Percentiles rank a stretch among this genome's conserved stretches.
Evolutionary conservation across 164 flowering plant species (phyloP).

Genomic region (Vitis cinerea): DNA sequence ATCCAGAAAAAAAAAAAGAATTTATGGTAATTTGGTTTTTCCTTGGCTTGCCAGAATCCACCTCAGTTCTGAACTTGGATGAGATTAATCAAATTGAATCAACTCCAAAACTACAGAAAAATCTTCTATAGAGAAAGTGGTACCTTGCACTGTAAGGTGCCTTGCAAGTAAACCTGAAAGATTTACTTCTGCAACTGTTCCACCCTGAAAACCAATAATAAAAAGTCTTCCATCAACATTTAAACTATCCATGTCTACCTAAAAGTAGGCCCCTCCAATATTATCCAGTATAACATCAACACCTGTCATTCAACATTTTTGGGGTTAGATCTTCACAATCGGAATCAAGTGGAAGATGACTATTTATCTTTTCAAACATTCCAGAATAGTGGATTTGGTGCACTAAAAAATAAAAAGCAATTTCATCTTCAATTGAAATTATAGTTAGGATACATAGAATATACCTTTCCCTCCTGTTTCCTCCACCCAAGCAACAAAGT

Average conservation of each 20-base stretch:
- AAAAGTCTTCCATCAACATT: conserved; percentile 85
- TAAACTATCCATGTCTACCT: conserved; percentile 72
- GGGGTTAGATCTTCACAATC: no score
- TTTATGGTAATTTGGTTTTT: no score
- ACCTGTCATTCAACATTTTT: conserved; percentile 33
- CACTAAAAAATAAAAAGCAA: conserved; percentile 1
- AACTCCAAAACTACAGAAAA: no score
- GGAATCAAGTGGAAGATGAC: no score
- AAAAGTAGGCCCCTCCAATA: conserved; percentile 77
- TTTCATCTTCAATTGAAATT: background rate
- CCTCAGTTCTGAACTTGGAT: no score
- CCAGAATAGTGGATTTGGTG: no score
- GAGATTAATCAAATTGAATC: no score
- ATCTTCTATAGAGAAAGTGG: no score
- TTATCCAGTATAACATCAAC: conserved; percentile 91
- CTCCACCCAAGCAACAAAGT: conserved; percentile 83
- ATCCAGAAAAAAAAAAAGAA: no score
- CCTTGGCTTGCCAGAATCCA: no score
- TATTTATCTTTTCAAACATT: no score
- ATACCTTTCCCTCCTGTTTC: conserved; percentile 90
- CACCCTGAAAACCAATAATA: conserved; percentile 73
- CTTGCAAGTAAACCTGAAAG: conserved; percentile 54
- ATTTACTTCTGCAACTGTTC: conserved; percentile 55
- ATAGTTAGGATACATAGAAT: background rate
- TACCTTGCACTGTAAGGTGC: conserved; percentile 95